Percentiles rank a stretch among this genome's conserved stretches.
These are phyloP conservation scores for Xanthoconium purpureum DNA, from an alignment of 768 basidiomycete genomes.

Conservation along the genomic window DNA sequence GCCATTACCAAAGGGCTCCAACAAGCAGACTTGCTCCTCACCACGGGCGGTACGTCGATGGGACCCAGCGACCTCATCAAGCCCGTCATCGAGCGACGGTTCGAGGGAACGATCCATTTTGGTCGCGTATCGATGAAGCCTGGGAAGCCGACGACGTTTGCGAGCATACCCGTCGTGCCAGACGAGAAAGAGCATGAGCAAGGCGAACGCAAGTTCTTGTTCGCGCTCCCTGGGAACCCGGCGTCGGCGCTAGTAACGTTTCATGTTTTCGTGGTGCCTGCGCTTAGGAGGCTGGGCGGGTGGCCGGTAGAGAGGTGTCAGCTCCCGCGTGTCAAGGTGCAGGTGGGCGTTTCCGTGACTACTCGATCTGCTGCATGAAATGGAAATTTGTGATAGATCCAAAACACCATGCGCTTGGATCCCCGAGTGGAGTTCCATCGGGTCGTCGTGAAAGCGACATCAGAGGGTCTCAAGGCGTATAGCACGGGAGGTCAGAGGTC, in stretches of 20 bases:
- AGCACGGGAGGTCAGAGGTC: slow-evolving; percentile 89
- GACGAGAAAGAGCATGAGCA: slow-evolving; percentile 9
- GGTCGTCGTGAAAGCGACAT: slow-evolving; percentile 50
- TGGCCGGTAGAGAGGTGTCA: slow-evolving; percentile 53
- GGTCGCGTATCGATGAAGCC: slow-evolving; percentile 81
- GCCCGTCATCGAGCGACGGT: slow-evolving; percentile 79
- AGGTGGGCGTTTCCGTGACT: slow-evolving; percentile 48
- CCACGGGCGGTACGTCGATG: slow-evolving; percentile 92
- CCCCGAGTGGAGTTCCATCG: slow-evolving; percentile 82
- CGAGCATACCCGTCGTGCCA: slow-evolving; percentile 54
- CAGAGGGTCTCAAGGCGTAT: slow-evolving; percentile 54
- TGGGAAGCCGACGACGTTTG: slow-evolving; percentile 90
- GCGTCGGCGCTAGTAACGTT: slow-evolving; percentile 86
- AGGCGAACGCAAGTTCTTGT: slow-evolving; percentile 56
- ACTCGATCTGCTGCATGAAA: not conserved
- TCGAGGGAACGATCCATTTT: slow-evolving; percentile 78
- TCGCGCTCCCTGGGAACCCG: slow-evolving; percentile 88
- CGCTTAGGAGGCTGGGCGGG: slow-evolving; percentile 68
- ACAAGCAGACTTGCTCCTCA: slow-evolving; percentile 70
- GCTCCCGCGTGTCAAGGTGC: slow-evolving; percentile 59
- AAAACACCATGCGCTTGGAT: slow-evolving; percentile 63
- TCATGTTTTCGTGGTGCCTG: slow-evolving; percentile 80
- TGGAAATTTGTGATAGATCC: slow-evolving; percentile 39
- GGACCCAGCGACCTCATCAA: slow-evolving; percentile 84
- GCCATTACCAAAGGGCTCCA: slow-evolving; percentile 57